phyloP scores from a whole-genome alignment of 192 early-diverging fungal genomes.

The Rhizoclosmatium sp. region DNA sequence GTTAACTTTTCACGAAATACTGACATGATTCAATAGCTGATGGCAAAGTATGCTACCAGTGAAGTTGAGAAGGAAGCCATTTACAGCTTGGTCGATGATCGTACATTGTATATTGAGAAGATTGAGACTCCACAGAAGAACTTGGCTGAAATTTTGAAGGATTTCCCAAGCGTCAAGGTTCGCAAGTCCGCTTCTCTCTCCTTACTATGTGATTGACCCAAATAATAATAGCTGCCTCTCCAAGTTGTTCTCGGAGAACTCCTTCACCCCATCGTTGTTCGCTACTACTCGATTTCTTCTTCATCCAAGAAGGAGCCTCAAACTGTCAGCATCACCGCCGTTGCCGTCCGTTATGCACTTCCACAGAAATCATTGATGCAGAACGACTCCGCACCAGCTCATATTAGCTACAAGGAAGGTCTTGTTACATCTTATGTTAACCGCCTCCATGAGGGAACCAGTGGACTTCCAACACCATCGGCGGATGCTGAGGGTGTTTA shows the following conservation, averaged over 20 bases:
- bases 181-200: neutral
- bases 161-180: slow-evolving; percentile 64
- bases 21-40: slow-evolving; percentile 37
- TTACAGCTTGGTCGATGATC: slow-evolving; percentile 50
- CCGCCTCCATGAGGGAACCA: slow-evolving; percentile 63
- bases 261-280: slow-evolving; percentile 80
- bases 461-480: neutral
- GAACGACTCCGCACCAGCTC: neutral
- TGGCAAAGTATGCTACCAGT: slow-evolving; percentile 58
- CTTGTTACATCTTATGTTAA: slow-evolving; percentile 90
- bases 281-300: slow-evolving; percentile 98
- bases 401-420: slow-evolving; percentile 63
- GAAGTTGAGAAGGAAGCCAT: slow-evolving; percentile 46
- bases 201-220: neutral
- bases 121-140: slow-evolving; percentile 64
- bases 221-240: slow-evolving; percentile 69
- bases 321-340: slow-evolving; percentile 85
- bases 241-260: slow-evolving; percentile 81
- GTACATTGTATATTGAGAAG: slow-evolving; percentile 46
- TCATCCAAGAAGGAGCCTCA: slow-evolving; percentile 79
- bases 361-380: slow-evolving; percentile 16
- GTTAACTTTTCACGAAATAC: neutral
- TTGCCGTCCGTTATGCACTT: slow-evolving; percentile 85
- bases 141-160: slow-evolving; percentile 77
- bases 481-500: slow-evolving; percentile 32